Percentiles rank a stretch among this genome's conserved stretches.
Conservation (phyloP, 257 asterid genomes). For the Catharanthus roseus region DNA sequence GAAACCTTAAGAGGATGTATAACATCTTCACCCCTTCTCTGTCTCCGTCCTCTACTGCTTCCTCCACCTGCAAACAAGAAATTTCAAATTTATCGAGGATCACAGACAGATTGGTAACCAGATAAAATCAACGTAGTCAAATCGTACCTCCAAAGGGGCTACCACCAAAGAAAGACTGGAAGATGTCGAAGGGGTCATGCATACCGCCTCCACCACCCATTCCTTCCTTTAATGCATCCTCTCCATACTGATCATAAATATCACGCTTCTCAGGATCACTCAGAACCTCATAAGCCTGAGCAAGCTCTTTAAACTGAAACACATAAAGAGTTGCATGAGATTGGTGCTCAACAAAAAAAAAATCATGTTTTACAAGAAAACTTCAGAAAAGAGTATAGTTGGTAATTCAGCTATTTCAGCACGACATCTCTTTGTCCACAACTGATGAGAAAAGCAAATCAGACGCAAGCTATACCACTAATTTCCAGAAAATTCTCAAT, state of each 20-base stretch:
- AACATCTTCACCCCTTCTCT: constrained; percentile 93
- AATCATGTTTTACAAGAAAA: background rate
- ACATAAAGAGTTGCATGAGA: background rate
- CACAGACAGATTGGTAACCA: background rate
- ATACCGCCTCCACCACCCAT: constrained; percentile 74
- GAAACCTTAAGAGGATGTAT: constrained; percentile 90
- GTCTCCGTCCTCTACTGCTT: constrained; percentile 86
- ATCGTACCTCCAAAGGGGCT: constrained; percentile 70
- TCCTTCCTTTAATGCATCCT: constrained; percentile 93
- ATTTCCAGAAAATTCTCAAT: background rate
- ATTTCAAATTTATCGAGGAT: background rate
- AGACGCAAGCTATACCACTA: background rate
- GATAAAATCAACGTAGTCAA: background rate
- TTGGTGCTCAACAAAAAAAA: background rate
- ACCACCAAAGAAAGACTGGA: constrained; percentile 72
- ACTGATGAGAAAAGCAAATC: background rate
- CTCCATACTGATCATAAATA: constrained; percentile 85
- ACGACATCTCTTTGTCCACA: background rate
- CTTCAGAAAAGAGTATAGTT: background rate
- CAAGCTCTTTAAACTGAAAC: constrained; percentile 73
- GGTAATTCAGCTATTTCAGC: background rate
- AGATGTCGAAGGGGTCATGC: constrained; percentile 79
- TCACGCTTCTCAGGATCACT: constrained; percentile 85
- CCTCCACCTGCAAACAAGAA: constrained; percentile 53
- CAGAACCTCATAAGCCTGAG: constrained; percentile 81